Percentiles rank a stretch among this genome's conserved stretches.
These are phyloP conservation scores for Alternaria sp. DNA, from an alignment of 2,329 filamentous ascomycete genomes.

Conservation along the genomic window DNA sequence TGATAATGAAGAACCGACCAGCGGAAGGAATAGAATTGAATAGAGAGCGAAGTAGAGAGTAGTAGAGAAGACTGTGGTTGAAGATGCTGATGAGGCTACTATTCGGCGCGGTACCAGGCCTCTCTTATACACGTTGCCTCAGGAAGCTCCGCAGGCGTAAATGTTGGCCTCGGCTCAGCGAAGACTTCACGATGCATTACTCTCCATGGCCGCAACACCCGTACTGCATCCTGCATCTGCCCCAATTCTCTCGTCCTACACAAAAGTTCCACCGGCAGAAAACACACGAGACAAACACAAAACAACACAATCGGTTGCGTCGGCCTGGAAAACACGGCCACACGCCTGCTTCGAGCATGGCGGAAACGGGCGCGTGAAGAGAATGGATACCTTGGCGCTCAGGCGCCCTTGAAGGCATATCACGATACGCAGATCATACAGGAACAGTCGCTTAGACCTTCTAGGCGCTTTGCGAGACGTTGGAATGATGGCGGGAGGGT, in stretches of 20 bases:
- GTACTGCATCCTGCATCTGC: background rate
- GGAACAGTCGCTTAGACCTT: background rate
- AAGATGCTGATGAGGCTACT: slow-evolving; percentile 10
- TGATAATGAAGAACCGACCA: slow-evolving; percentile 14
- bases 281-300: slow-evolving; percentile 13
- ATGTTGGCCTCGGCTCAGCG: background rate
- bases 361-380: slow-evolving; percentile 11
- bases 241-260: background rate
- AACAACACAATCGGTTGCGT: slow-evolving; percentile 4
- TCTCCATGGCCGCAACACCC: background rate
- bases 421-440: slow-evolving; percentile 27
- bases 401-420: slow-evolving; percentile 4
- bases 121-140: slow-evolving; percentile 7
- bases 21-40: slow-evolving; percentile 10
- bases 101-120: background rate
- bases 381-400: background rate
- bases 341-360: background rate
- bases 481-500: background rate
- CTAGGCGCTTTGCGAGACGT: slow-evolving; percentile 1
- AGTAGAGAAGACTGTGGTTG: slow-evolving; percentile 3
- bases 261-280: slow-evolving; percentile 4
- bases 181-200: slow-evolving; percentile 6
- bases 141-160: background rate
- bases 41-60: background rate
- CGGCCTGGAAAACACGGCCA: background rate